Base-by-base conservation (phyloP, 257 asterid genomes). In the Primulina tabacum region DNA sequence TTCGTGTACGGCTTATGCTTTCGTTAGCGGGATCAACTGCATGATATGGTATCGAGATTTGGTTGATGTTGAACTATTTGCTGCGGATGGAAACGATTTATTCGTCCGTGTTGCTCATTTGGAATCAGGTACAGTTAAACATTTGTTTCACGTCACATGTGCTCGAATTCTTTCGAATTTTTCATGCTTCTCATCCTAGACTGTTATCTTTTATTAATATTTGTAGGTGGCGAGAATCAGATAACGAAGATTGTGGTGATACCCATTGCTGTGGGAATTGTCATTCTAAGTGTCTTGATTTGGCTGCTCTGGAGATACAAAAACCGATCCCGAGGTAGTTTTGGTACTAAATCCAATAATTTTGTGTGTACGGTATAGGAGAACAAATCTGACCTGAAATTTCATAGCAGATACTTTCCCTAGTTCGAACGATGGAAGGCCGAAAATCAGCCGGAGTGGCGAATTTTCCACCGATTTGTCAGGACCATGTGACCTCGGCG, bases 1-100 rank as follows among this genome's bases (percentile, higher is more conserved):
- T 68, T 86, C 92, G 0, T 92, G 98, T 73, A 71, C 73, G 10
- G 97, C 89, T 0, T 92, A 74, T 67, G 86, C 97, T 28, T 76
- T 28, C 78, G 88, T 84, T 30, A 77, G 35, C 35, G 86, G 87
- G 9, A 79, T 88, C 53, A 79, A 78, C 68, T 92, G 97, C 76
- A 81, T 92, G 95, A 75, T 83, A 3, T 92, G 98, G 98, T 60
- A 59, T 11, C 11, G 69, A 0, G 85, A 86, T 4, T 79, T 92
- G 84, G 74, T 88, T 60, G 98, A 92, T 71, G 69, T 88, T 24
- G 86, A 82, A 47, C 81, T 72, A n/a, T 85, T 88, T 70, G 75
- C 16, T 18, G 85, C 80, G 26, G 90, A 83, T 0, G 97, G 91
- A 16, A 78, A 34, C 76, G 43, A 82, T 63, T 71, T 92, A 71